Conservation (phyloP, 106 monocot species). For the Phalaenopsis aphrodite region DNA sequence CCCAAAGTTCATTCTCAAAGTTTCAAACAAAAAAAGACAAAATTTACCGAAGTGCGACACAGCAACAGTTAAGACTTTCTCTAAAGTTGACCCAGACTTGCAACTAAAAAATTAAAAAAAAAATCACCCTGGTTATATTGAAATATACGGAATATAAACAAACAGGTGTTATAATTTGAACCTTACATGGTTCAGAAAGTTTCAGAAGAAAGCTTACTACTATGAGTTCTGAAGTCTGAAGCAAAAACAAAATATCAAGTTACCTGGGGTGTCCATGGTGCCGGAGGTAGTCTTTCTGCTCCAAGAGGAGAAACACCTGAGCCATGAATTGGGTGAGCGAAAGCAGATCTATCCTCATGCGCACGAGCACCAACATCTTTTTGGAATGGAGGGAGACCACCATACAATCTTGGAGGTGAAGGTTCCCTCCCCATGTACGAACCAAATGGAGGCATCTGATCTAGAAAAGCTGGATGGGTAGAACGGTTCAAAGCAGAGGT, state of each 20-base stretch:
- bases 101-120: background rate
- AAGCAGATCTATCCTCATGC: slow-evolving; percentile 49
- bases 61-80: background rate
- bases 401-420: slow-evolving; percentile 43
- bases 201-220: background rate
- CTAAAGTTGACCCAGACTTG: background rate
- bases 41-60: background rate
- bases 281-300: slow-evolving; percentile 39
- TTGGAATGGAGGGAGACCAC: slow-evolving; percentile 43
- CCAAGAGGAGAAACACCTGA: slow-evolving; percentile 28
- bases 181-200: background rate
- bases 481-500: slow-evolving; percentile 26
- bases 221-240: background rate
- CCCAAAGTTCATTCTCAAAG: background rate
- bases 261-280: slow-evolving; percentile 69
- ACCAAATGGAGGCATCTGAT: slow-evolving; percentile 50
- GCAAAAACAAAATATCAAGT: background rate
- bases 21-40: background rate
- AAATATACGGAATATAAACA: background rate
- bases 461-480: slow-evolving; percentile 35
- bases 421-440: slow-evolving; percentile 53
- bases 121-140: background rate
- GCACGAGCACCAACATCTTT: slow-evolving; percentile 44
- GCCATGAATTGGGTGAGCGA: slow-evolving; percentile 24
- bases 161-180: background rate